Percentiles rank a stretch among this genome's conserved stretches.
phyloP scores from a whole-genome alignment of 1,139 yeast species.

The Yamadazyma dendronema region DNA sequence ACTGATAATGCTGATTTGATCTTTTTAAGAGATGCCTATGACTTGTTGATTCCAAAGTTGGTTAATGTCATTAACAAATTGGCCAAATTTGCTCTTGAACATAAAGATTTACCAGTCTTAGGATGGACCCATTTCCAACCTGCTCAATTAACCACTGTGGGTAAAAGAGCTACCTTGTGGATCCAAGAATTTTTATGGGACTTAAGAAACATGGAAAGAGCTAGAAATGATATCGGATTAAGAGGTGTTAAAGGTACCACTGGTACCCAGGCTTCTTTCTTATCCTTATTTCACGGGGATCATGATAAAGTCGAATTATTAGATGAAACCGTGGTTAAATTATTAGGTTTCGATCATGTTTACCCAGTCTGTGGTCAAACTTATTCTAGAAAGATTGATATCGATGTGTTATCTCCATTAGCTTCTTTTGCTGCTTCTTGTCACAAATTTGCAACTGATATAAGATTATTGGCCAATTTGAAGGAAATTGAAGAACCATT shows the following conservation, averaged over 20 bases:
- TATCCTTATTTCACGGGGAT: constrained; percentile 92
- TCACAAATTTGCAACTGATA: constrained; percentile 97
- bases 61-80: constrained; percentile 94
- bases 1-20: constrained; percentile 98
- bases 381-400: constrained; percentile 95
- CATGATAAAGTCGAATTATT: constrained; percentile 93
- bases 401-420: constrained; percentile 88
- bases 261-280: constrained; percentile 97
- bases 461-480: constrained; percentile 91
- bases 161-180: constrained; percentile 98
- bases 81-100: constrained; percentile 80
- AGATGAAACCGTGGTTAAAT: constrained; percentile 88
- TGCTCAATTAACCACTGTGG: constrained; percentile 97
- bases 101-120: constrained; percentile 93
- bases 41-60: constrained; percentile 86
- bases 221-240: constrained; percentile 92
- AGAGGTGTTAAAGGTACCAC: constrained; percentile 99
- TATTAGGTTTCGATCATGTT: constrained; percentile 89
- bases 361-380: constrained; percentile 99
- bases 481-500: constrained; percentile 98
- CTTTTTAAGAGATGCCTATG: constrained; percentile 93
- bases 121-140: constrained; percentile 99
- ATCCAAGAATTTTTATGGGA: constrained; percentile 98
- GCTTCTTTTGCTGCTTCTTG: constrained; percentile 96
- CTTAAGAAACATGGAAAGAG: constrained; percentile 91